Percentiles rank a stretch among this genome's conserved stretches.
phyloP scores from a whole-genome alignment of 768 basidiomycete genomes.

The Cytidiella melzeri region DNA sequence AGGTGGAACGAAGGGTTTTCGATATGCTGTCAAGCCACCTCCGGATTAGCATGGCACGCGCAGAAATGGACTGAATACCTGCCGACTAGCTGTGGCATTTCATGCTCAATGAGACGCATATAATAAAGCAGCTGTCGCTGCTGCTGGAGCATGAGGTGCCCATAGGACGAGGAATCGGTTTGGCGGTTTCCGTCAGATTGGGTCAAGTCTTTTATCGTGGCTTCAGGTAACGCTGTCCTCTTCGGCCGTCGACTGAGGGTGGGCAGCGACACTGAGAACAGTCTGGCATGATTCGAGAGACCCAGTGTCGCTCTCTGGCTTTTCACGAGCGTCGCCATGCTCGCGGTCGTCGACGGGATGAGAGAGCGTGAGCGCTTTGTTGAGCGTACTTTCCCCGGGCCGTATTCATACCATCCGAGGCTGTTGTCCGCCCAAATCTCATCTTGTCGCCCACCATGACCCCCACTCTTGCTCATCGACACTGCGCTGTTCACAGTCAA shows the following conservation, averaged over 20 bases:
- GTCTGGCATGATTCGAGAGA: neutral
- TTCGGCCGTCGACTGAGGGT: neutral
- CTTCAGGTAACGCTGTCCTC: neutral
- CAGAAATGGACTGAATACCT: neutral
- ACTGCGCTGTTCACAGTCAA: no score
- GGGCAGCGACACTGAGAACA: slow-evolving; percentile 10
- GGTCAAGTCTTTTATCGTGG: slow-evolving; percentile 16
- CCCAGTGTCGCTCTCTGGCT: neutral
- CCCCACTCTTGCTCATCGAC: no score
- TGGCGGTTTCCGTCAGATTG: slow-evolving; percentile 35
- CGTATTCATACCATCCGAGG: no score
- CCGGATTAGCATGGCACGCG: slow-evolving; percentile 5
- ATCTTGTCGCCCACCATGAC: no score
- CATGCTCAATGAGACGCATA: slow-evolving; percentile 81
- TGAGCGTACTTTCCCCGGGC: no score
- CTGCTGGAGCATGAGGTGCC: slow-evolving; percentile 68
- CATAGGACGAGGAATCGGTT: slow-evolving; percentile 57
- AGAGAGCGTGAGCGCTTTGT: neutral
- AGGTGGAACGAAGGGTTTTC: slow-evolving; percentile 75
- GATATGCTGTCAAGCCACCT: slow-evolving; percentile 53
- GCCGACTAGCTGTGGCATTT: slow-evolving; percentile 86
- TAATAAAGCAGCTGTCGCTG: slow-evolving; percentile 73
- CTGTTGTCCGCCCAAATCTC: no score
- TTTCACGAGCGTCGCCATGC: neutral
- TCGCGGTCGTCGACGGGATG: neutral